Base-by-base conservation (phyloP, 1,139 yeast genomes). In the Kodamaea sp. region DNA sequence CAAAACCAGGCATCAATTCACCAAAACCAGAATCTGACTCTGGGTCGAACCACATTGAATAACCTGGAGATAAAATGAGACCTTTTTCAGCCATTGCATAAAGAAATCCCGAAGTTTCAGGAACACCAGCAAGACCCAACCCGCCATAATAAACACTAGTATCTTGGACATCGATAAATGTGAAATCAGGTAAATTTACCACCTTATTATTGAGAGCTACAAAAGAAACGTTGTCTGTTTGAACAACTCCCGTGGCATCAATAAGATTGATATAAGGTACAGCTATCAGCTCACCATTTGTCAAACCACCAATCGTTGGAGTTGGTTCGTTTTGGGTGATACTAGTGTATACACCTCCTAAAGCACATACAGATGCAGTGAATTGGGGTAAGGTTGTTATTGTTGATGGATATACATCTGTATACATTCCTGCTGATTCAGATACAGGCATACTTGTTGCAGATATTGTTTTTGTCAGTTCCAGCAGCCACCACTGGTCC, bases 1-100 rank as follows among this genome's bases (percentile, higher is more conserved):
- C 76, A 2, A 75, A 78, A 9, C 90, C 90, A 2, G 82, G 65
- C n/a, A 81, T 54, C 12, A 84, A 53, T 36, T 62, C 61, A 8
- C 79, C 79, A 20, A 54, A 32, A 31, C 55, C 47, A 26, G 41
- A 36, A 27, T 45, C 38, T 3, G 49, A 31, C 30, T 39, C 45
- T 33, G 49, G 44, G 36, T 62, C 63, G 35, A 79, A 62, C 63
- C 74, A 77, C 26, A 81, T 53, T 0, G 89, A 81, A 55, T 79
- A 84, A 1, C 84, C 73, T 3, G 73, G 58, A 1, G 78, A 55
- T 24, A 59, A 52, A 32, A 80, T 74, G 11, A 65, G 22, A 1
- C 65, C 67, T 2, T 55, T 45, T 0, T 53, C 44, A 7, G 43
- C 54, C 43, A 80, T 52, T 0, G 51, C 36, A 25, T 66, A 58